Percentiles rank a stretch among this genome's conserved stretches.
Conservation (phyloP, 176 grass and related monocot species). For the Oryza punctata region DNA sequence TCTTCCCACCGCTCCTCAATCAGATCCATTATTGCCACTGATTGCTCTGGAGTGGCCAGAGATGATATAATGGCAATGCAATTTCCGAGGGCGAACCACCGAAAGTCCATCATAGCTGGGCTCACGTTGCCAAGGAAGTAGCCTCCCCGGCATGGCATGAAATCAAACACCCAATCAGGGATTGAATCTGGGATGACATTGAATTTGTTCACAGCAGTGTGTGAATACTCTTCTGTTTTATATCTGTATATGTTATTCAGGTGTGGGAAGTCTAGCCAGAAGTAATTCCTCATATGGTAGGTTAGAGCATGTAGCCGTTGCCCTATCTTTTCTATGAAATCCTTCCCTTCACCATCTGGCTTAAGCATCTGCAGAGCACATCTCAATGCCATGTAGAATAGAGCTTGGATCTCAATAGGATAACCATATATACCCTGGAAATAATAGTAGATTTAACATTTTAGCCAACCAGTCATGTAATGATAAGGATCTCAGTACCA, state of each 20-base stretch:
- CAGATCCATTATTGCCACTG: constrained; percentile 89
- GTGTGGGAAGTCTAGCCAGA: constrained; percentile 90
- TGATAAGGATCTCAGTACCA: too few species aligned
- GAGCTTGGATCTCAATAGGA: constrained; percentile 92
- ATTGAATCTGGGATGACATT: constrained; percentile 98
- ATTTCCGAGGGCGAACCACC: constrained; percentile 95
- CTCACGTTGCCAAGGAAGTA: constrained; percentile 97
- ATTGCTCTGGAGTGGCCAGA: constrained; percentile 89
- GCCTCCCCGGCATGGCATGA: constrained; percentile 83
- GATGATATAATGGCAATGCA: constrained; percentile 91
- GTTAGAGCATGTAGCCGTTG: constrained; percentile 79
- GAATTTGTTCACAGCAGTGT: constrained; percentile 97
- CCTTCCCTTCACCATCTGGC: constrained; percentile 76
- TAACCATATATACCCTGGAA: constrained; percentile 95
- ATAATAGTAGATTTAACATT: neutral
- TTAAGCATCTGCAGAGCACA: constrained; percentile 83
- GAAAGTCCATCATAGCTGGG: constrained; percentile 91
- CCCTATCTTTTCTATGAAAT: constrained; percentile 84
- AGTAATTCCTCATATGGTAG: constrained; percentile 94
- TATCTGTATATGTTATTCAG: constrained; percentile 94
- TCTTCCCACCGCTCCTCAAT: constrained; percentile 93
- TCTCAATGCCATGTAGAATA: constrained; percentile 94
- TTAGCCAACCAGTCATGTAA: neutral
- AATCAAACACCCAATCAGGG: constrained; percentile 95
- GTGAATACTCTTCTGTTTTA: constrained; percentile 96